Base-by-base conservation (phyloP, 805 yeast genomes). In the Huiozyma sinensis region DNA sequence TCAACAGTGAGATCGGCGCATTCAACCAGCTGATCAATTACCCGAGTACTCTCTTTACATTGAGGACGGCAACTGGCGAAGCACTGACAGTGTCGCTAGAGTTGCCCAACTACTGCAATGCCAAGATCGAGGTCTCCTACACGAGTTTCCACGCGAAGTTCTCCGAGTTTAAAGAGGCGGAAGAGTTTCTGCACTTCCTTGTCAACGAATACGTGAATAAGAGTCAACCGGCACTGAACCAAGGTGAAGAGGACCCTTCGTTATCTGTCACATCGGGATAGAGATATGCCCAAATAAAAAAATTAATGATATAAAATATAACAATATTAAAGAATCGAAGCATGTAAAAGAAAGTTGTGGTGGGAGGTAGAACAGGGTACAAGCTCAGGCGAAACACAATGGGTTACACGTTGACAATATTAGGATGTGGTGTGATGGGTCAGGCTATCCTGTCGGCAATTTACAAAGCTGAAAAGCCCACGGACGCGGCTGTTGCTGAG, bases 391-490 rank as follows among this genome's bases (percentile, higher is more conserved):
- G 4, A 4, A 11, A 31, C 33, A 11, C 33, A 31, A 57, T 56
- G 63, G 54, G 55, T 38, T 76, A 75, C 67, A 81, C 86, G 4
- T 66, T 90, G 43, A 74, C 89, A 12, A 79, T 92, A 30, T 71
- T 92, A 44, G 99, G 97, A 33, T 79, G 95, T 56, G 99, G 99
- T 48, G 88, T 84, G 44, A 85, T 92, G 87, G 97, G 97, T 47
- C 82, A 90, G 12, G 96, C 97, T 8, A 85, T 92, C 39, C 73
- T 86, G 31, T 72, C 85, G 9, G 95, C 97, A 8, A 61, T 62
- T 35, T 58, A 57, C 47, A 55, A 54, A 31, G 66, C 66, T 5
- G 63, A 61, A 36, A 55, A 54, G 31, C 53, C 54, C 9, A 42
- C 41, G 3, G 41, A 47, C 8, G 41, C 41, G 3, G 65, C 67